phyloP scores from a whole-genome alignment of 192 early-diverging fungal species.

The Geranomyces michiganensis region DNA sequence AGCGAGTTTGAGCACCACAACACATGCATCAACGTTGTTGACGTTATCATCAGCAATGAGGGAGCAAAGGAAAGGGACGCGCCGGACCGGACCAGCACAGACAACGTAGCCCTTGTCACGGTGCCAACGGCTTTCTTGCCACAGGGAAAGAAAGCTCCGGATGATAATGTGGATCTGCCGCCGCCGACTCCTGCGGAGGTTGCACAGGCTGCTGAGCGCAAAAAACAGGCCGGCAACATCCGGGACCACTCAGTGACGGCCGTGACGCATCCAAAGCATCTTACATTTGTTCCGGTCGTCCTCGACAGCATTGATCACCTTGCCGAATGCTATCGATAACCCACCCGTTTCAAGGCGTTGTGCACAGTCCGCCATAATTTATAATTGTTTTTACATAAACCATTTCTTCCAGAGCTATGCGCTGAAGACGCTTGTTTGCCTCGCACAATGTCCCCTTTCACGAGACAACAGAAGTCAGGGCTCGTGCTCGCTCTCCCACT shows the following conservation, averaged over 20 bases:
- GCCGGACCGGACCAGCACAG: background rate
- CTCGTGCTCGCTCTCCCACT: no score
- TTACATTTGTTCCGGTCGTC: slow-evolving; percentile 45
- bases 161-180: slow-evolving; percentile 29
- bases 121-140: background rate
- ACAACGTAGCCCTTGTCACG: background rate
- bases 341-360: no score
- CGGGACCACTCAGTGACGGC: background rate
- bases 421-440: no score
- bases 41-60: slow-evolving; percentile 43
- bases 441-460: no score
- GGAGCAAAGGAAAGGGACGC: background rate
- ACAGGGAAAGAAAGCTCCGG: slow-evolving; percentile 15
- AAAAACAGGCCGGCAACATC: background rate
- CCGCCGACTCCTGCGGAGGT: slow-evolving; percentile 3
- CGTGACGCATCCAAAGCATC: slow-evolving; percentile 37
- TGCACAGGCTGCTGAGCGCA: background rate
- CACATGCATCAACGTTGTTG: slow-evolving; percentile 58
- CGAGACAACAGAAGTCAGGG: no score
- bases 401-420: no score
- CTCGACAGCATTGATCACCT: slow-evolving; percentile 47
- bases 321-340: background rate
- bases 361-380: no score
- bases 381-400: no score
- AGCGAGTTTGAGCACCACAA: slow-evolving; percentile 49